Conservation (phyloP, 768 basidiomycete genomes). For the Lentinus brumalis region DNA sequence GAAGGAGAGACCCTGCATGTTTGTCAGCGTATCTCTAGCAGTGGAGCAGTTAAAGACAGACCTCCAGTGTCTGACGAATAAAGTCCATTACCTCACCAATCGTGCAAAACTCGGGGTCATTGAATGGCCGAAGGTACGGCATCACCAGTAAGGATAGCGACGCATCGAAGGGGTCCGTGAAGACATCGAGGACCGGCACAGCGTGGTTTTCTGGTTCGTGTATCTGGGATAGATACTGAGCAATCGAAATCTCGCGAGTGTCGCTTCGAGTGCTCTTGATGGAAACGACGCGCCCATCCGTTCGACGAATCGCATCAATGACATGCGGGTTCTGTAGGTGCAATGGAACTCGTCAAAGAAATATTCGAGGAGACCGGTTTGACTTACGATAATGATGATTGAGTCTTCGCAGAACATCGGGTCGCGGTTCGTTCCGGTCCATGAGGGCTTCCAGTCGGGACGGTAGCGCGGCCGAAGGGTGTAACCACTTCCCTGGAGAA, state of each 20-base stretch:
- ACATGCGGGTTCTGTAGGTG: not conserved
- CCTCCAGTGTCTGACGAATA: slow-evolving; percentile 21
- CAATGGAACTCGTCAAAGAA: too few relatives aligned
- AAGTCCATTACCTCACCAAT: slow-evolving; percentile 26
- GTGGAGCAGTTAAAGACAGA: not conserved
- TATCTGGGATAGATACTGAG: not conserved
- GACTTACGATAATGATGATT: not conserved
- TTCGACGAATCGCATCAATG: slow-evolving; percentile 18
- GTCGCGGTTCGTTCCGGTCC: slow-evolving; percentile 15
- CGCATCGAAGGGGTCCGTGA: slow-evolving; percentile 20
- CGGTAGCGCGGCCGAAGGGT: slow-evolving; percentile 21
- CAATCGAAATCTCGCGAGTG: slow-evolving; percentile 11
- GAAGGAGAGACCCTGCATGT: slow-evolving; percentile 24
- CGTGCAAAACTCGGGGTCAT: slow-evolving; percentile 28
- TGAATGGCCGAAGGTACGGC: slow-evolving; percentile 27
- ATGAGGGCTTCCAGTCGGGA: slow-evolving; percentile 16
- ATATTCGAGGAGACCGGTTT: not conserved
- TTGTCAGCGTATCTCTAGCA: too few relatives aligned
- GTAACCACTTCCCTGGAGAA: slow-evolving; percentile 17
- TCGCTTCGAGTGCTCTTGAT: slow-evolving; percentile 5
- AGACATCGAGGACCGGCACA: slow-evolving; percentile 23
- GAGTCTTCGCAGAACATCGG: slow-evolving; percentile 21
- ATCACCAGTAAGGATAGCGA: slow-evolving; percentile 23
- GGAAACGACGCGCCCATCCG: slow-evolving; percentile 11
- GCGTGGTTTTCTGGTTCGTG: slow-evolving; percentile 25